phyloP scores from a whole-genome alignment of 164 flowering plant genomes.

The Euptelea pleiosperma region DNA sequence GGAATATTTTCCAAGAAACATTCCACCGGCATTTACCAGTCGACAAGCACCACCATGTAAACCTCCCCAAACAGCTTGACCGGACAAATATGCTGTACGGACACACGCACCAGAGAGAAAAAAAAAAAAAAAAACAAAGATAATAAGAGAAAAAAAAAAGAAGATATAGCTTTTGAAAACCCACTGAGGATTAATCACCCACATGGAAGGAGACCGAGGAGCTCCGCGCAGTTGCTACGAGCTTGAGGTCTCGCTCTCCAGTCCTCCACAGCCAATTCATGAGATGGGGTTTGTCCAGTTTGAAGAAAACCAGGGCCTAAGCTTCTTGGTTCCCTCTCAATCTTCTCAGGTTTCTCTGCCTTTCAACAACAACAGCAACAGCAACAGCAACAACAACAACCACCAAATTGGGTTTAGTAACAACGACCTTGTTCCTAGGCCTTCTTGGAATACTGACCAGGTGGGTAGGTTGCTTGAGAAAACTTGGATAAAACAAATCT shows the following conservation, averaged over 20 bases:
- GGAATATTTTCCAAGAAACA: conserved; percentile 21
- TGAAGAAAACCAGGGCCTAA: conserved; percentile 47
- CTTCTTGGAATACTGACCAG: conserved; percentile 42
- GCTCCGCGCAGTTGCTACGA: conserved; percentile 26
- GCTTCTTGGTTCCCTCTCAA: conserved; percentile 40
- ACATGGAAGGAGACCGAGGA: conserved; percentile 33
- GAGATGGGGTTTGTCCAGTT: conserved; percentile 58
- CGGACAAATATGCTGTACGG: conserved; percentile 7
- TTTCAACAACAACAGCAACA: conserved; percentile 13
- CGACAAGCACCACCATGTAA: conserved; percentile 20
- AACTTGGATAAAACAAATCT: neutral
- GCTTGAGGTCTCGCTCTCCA: conserved; percentile 27
- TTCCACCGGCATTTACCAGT: conserved; percentile 28
- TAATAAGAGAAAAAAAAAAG: neutral
- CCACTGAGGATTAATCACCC: neutral
- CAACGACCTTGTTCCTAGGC: conserved; percentile 19
- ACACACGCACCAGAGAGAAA: conserved; percentile 11
- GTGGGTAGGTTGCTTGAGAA: conserved; percentile 6
- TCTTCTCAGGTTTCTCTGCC: conserved; percentile 28
- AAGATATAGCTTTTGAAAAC: neutral
- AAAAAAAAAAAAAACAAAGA: neutral
- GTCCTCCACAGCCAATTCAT: conserved; percentile 29
- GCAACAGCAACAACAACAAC: conserved; percentile 7
- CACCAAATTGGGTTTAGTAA: conserved; percentile 34
- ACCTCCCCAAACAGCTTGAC: conserved; percentile 1